Base-by-base conservation (phyloP, 2,329 filamentous ascomycete genomes). In the Monosporascus sp. region DNA sequence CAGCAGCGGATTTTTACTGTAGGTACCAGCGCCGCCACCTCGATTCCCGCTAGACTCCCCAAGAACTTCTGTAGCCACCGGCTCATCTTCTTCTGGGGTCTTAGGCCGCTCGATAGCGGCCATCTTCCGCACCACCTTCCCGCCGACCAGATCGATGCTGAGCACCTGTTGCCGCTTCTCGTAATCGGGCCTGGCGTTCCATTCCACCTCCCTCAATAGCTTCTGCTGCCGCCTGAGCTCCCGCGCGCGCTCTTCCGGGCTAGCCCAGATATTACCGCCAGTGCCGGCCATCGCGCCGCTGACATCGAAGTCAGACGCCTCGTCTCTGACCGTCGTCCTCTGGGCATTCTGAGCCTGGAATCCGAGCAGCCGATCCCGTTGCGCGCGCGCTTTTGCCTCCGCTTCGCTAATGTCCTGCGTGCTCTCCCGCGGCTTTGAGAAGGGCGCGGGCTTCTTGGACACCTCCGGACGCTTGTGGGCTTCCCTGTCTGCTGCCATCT, bases 151-250 rank as follows among this genome's bases (percentile, higher is more conserved):
- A 67, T 96, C 91, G 56, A 96, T 88, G 65, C 88, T 93, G 60
- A 95, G 81, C 1, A 97, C 87, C 55, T 94, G 86, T 62, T 81
- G 84, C 54, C 89, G 81, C 78, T 93, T 96, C 74, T 97, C 92
- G 70, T 91, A 96, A 57, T 95, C 92, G 0, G 91, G 91, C 50
- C 82, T 77, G 4, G 88, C 86, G 60, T 88, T 88, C 85, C 91
- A 95, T 64, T 96, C 89, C 78, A 94, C 86, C 70, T 96, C 90
- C 5, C 90, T 77, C 60, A 96, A 72, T 3, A 92, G 75, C 67
- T 88, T 89, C 71, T 96, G 91, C 71, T 96, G 92, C 54, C 85
- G 81, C 71, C 93, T 95, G 53, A 96, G 74, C 68, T 94, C 90
- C 59, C 85, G 77, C 1, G 91, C 92, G 43, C 91, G 80, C 69